These are phyloP conservation scores for Eleusine coracana DNA, from an alignment of 176 grass and related monocot species.

Conservation along the genomic window DNA sequence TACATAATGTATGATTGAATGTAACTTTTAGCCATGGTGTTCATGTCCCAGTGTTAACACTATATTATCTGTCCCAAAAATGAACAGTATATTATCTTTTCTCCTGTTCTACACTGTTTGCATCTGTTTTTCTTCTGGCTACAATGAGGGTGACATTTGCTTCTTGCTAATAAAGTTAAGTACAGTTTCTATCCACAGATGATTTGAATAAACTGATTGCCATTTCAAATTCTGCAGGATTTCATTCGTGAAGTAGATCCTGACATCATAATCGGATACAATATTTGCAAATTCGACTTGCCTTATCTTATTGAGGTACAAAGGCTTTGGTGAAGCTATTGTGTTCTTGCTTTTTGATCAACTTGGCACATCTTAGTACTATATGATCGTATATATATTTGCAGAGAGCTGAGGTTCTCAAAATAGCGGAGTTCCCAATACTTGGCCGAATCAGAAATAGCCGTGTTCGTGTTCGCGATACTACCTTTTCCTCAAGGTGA, in stretches of 20 bases:
- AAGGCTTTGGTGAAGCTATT: neutral
- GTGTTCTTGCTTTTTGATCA: constrained; percentile 9
- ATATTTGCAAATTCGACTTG: constrained; percentile 98
- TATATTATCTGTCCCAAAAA: neutral
- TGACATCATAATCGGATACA: constrained; percentile 99
- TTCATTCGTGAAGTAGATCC: constrained; percentile 88
- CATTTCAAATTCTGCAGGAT: constrained; percentile 63
- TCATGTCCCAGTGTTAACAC: neutral
- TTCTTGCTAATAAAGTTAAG: constrained; percentile 4
- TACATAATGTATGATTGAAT: constrained; percentile 10
- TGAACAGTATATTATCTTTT: neutral
- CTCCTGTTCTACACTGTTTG: constrained; percentile 17
- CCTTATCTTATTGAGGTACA: constrained; percentile 95
- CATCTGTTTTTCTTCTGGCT: constrained; percentile 2
- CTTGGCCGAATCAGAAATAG: constrained; percentile 95
- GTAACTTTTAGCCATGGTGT: neutral
- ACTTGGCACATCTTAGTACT: constrained; percentile 1
- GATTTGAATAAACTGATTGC: constrained; percentile 26
- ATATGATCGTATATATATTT: constrained; percentile 29
- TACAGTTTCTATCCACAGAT: constrained; percentile 5
- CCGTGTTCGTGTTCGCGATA: constrained; percentile 80
- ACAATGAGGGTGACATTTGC: neutral
- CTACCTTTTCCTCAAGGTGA: constrained; percentile 95
- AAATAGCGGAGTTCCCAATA: constrained; percentile 83
- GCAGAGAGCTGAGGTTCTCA: constrained; percentile 96